phyloP scores from a whole-genome alignment of 2,329 filamentous ascomycete genomes.

The Alternaria triticimaculans region DNA sequence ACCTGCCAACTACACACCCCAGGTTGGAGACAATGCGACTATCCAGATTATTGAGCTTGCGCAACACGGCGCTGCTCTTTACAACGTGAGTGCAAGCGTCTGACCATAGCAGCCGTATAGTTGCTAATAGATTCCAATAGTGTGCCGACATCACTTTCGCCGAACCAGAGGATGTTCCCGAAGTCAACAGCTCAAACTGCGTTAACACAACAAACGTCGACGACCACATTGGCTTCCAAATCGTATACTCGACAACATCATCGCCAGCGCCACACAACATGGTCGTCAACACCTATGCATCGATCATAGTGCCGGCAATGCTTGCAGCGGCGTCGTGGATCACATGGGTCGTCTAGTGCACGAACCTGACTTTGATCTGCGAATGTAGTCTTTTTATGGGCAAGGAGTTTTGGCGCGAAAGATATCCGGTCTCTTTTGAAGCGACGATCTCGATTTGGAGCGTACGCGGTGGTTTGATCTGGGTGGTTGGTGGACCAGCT shows the following conservation, averaged over 20 bases:
- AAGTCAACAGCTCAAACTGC: conserved; percentile 84
- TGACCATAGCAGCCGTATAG: neutral
- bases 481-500: neutral
- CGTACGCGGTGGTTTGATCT: neutral
- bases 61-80: conserved; percentile 81
- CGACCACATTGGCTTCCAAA: conserved; percentile 69
- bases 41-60: conserved; percentile 88
- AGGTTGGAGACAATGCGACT: conserved; percentile 85
- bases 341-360: conserved; percentile 27
- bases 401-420: conserved; percentile 22
- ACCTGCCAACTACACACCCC: conserved; percentile 72
- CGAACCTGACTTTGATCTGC: conserved; percentile 3
- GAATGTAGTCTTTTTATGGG: conserved; percentile 6
- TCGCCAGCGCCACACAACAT: conserved; percentile 37
- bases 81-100: conserved; percentile 66
- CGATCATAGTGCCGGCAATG: conserved; percentile 37
- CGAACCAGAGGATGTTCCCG: conserved; percentile 74
- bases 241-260: conserved; percentile 69
- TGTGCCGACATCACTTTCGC: conserved; percentile 95
- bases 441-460: conserved; percentile 5
- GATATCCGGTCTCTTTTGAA: conserved; percentile 29
- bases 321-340: conserved; percentile 35
- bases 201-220: conserved; percentile 72
- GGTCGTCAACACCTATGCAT: conserved; percentile 33
- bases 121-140: conserved; percentile 54